These are phyloP conservation scores for Candolleomyces eurysporus DNA, from an alignment of 768 basidiomycete species.

Conservation along the genomic window DNA sequence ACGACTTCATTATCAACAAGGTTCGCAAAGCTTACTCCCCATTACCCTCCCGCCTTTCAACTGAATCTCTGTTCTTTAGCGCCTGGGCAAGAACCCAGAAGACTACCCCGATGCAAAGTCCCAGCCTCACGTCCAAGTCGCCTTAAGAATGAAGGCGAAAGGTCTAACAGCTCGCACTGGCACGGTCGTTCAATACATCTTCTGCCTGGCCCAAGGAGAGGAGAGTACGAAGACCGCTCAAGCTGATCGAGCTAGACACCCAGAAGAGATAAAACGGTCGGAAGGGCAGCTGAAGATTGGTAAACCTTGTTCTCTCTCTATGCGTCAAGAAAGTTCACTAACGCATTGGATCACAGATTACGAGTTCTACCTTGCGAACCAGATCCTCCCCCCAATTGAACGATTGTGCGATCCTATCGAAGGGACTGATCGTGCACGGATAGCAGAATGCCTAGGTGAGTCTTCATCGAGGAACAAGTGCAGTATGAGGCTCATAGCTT, in stretches of 20 bases:
- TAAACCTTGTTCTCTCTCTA: slow-evolving; percentile 26
- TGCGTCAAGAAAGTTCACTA: slow-evolving; percentile 1
- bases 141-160: slow-evolving; percentile 81
- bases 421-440: slow-evolving; percentile 85
- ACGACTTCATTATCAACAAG: slow-evolving; percentile 95
- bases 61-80: slow-evolving; percentile 42
- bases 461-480: background rate
- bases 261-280: slow-evolving; percentile 82
- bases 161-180: slow-evolving; percentile 80
- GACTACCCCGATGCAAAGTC: slow-evolving; percentile 95
- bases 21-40: slow-evolving; percentile 36
- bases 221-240: slow-evolving; percentile 71
- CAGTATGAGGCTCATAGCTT: slow-evolving; percentile 18
- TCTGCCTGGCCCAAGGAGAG: slow-evolving; percentile 77
- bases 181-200: slow-evolving; percentile 95
- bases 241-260: slow-evolving; percentile 90
- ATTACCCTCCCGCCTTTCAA: background rate
- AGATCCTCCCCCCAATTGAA: slow-evolving; percentile 92
- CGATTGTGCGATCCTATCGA: slow-evolving; percentile 96
- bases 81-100: slow-evolving; percentile 93
- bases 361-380: slow-evolving; percentile 87
- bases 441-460: slow-evolving; percentile 93
- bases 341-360: slow-evolving; percentile 55
- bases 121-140: slow-evolving; percentile 97
- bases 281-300: slow-evolving; percentile 71